Base-by-base conservation (phyloP, 495 filamentous ascomycete species). In the Hyaloscypha variabilis region DNA sequence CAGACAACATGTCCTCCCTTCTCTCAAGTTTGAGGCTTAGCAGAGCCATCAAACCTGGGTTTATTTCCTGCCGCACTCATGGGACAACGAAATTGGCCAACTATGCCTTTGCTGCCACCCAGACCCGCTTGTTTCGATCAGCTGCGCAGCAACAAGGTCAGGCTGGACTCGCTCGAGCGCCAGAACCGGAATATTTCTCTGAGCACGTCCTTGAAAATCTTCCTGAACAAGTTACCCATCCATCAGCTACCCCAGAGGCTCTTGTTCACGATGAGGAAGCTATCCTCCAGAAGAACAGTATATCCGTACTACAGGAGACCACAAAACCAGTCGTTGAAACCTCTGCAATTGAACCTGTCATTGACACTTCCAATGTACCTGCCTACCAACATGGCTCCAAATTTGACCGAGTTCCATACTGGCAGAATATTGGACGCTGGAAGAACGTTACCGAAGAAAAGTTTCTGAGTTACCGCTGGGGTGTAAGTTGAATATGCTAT, bases 391-490 rank as follows among this genome's bases (percentile, higher is more conserved):
- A 30, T 55, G 62, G 36, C 21, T 24, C 51, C 1, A 63, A 63
- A 25, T 63, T 64, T 50, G 63, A 71, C 13, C 52, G 63, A 26
- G 63, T 63, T 19, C 69, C 69, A 19, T 71, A 71, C 63, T 84
- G 82, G 82, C 76, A 77, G 53, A 75, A 74, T 17, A 73, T 84
- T 28, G 69, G 75, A 23, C 50, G 73, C 17, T 83, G 80, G 81
- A 60, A 76, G 60, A 60, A 80, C 60, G 73, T 82, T 2, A 69
- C 79, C 19, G 71, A 77, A 34, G 65, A 74, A 6, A 71, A 82
- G 8, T 84, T 83, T 57, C 66, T 81, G 51, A 74, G 72, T n/a
- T 78, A 82, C 65, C 66, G 72, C 11, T 84, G 81, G 80, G 74
- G 77, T 55, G 81, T 84, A 75, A 72, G 79, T 74, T 24, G 24